These are phyloP conservation scores for Trypethelium eluteriae DNA, from an alignment of 495 filamentous ascomycete species.

Conservation along the genomic window DNA sequence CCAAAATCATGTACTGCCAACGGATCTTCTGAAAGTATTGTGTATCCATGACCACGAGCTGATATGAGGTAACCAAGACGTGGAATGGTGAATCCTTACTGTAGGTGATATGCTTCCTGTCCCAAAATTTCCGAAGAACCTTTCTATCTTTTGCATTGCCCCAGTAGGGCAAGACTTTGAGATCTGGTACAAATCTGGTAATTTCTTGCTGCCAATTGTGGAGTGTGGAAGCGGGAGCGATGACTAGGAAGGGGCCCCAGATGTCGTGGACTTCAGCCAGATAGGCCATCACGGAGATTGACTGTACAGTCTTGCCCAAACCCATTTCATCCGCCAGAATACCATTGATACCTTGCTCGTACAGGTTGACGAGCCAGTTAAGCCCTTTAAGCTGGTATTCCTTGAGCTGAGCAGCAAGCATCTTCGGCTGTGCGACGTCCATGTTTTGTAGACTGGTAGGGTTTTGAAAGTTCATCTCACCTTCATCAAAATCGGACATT, in stretches of 20 bases:
- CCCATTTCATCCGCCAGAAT: conserved; percentile 99
- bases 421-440: conserved; percentile 87
- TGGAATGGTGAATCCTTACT: conserved; percentile 88
- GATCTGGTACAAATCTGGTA: conserved; percentile 78
- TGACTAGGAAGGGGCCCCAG: conserved; percentile 96
- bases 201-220: conserved; percentile 99
- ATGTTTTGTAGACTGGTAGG: conserved; percentile 88
- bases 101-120: conserved; percentile 93
- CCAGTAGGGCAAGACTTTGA: conserved; percentile 97
- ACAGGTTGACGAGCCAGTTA: conserved; percentile 97
- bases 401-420: conserved; percentile 89
- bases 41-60: conserved; percentile 90
- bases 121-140: conserved; percentile 96
- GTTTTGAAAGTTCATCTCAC: conserved; percentile 99
- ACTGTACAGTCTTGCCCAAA: conserved; percentile 97
- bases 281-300: conserved; percentile 98
- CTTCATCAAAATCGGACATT: conserved; percentile 52
- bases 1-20: conserved; percentile 99
- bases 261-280: conserved; percentile 94
- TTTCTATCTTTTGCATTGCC: conserved; percentile 91
- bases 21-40: conserved; percentile 97
- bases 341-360: conserved; percentile 99
- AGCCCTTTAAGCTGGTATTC: conserved; percentile 98
- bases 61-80: conserved; percentile 92
- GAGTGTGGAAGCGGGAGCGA: conserved; percentile 89